Conservation (phyloP, 768 basidiomycete genomes). For the Mycena belliarum region DNA sequence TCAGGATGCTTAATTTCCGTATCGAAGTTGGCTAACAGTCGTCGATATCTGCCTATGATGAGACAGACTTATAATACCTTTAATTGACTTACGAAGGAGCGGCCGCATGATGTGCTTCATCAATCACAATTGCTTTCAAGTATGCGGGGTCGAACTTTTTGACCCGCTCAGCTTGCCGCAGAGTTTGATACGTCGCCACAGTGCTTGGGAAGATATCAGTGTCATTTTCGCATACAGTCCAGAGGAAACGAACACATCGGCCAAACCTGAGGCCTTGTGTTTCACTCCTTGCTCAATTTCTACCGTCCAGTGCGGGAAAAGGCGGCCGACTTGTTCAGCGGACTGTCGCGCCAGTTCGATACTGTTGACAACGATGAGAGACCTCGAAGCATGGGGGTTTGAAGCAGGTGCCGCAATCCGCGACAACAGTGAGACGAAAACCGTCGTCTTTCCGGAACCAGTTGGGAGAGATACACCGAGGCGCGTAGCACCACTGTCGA, state of each 20-base stretch:
- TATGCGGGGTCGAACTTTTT: slow-evolving; percentile 70
- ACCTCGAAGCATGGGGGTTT: slow-evolving; percentile 49
- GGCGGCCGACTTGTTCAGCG: slow-evolving; percentile 62
- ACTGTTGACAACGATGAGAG: slow-evolving; percentile 86
- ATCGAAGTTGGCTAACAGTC: slow-evolving; percentile 83
- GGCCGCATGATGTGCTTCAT: slow-evolving; percentile 95
- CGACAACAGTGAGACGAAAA: slow-evolving; percentile 83
- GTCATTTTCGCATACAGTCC: not conserved
- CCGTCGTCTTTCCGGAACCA: slow-evolving; percentile 87
- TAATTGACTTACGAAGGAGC: slow-evolving; percentile 72
- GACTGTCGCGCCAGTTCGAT: slow-evolving; percentile 90
- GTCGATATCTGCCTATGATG: slow-evolving; percentile 62
- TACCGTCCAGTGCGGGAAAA: slow-evolving; percentile 75
- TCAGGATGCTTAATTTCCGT: slow-evolving; percentile 60
- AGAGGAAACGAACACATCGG: slow-evolving; percentile 71
- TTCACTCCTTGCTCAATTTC: slow-evolving; percentile 90
- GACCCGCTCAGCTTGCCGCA: slow-evolving; percentile 62
- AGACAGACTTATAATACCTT: not conserved
- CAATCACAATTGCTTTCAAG: slow-evolving; percentile 80
- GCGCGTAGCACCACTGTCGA: slow-evolving; percentile 65
- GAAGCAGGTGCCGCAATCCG: slow-evolving; percentile 50
- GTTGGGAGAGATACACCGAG: slow-evolving; percentile 87
- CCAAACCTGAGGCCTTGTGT: slow-evolving; percentile 72
- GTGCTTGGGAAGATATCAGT: slow-evolving; percentile 52
- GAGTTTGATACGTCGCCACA: slow-evolving; percentile 87